Evolutionary conservation across 257 asterid species (phyloP).

Genomic region (Sherardia arvensis): DNA sequence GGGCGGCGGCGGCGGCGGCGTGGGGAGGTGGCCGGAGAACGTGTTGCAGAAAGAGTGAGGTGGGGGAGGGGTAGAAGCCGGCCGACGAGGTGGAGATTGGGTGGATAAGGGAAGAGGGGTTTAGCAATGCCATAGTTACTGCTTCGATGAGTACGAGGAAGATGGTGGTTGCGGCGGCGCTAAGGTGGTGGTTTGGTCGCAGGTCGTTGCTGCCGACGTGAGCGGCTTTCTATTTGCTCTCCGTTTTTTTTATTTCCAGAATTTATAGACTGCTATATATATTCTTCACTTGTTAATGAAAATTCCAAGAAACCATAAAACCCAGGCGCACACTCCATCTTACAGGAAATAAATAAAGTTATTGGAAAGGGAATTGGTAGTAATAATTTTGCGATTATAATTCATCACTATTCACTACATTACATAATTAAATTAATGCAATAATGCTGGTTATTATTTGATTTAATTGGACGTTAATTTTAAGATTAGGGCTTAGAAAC

Average conservation of each 20-base stretch:
- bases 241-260: background rate
- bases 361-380: background rate
- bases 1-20: background rate
- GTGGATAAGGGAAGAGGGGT: background rate
- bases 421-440: background rate
- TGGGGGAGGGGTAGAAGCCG: constrained; percentile 1
- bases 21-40: background rate
- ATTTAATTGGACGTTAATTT: background rate
- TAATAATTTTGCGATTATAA: background rate
- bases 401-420: too few relatives aligned
- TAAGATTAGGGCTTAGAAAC: background rate
- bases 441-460: too few relatives aligned
- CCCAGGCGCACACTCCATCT: background rate
- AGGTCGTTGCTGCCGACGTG: background rate
- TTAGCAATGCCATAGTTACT: background rate
- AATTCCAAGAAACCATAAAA: background rate
- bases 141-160: constrained; percentile 1
- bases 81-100: background rate
- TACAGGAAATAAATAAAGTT: too few relatives aligned
- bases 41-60: background rate
- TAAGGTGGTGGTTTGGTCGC: background rate
- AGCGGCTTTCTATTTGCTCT: background rate
- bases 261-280: background rate
- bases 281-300: background rate
- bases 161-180: background rate